A percentile compares a stretch with the other conserved stretches of the same genome.
These are phyloP conservation scores for Thielaviopsis ethacetica DNA, from an alignment of 2,329 filamentous ascomycete species.

Conservation along the genomic window DNA sequence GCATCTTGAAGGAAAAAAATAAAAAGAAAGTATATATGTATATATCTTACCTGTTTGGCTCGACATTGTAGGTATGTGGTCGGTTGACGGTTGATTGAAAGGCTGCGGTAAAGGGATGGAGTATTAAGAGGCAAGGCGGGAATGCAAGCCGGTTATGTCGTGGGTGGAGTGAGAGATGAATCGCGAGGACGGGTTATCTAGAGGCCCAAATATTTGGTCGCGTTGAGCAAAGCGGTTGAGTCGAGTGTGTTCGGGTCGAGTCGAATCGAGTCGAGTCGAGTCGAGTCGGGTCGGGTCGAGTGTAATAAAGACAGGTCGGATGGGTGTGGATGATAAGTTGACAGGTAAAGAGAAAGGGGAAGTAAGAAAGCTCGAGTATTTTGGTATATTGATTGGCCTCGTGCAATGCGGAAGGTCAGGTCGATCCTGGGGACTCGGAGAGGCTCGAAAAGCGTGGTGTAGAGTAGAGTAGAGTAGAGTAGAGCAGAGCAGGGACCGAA, in stretches of 20 bases:
- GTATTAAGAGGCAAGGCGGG: background rate
- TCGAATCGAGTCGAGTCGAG: too few species aligned
- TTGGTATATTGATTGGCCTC: background rate
- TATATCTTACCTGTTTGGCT: constrained; percentile 11
- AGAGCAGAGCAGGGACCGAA: background rate
- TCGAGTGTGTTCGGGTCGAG: background rate
- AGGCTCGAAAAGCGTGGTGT: background rate
- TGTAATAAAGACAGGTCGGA: too few species aligned
- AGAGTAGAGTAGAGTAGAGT: background rate
- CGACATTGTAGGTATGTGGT: constrained; percentile 6
- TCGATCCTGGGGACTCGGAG: background rate
- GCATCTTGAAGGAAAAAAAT: background rate
- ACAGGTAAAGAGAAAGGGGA: background rate
- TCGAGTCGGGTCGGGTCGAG: too few species aligned
- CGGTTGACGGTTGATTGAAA: background rate
- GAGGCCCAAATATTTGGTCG: background rate
- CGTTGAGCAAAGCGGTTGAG: background rate
- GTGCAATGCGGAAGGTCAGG: background rate
- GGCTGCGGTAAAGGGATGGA: background rate
- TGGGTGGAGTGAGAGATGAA: background rate
- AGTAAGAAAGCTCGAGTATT: background rate
- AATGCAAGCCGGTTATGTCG: background rate
- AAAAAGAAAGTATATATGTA: background rate
- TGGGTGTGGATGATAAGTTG: background rate
- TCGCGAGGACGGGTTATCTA: background rate